Percentiles rank a stretch among this genome's conserved stretches.
phyloP scores from a whole-genome alignment of 257 asterid species.

The Scutellaria galericulata region DNA sequence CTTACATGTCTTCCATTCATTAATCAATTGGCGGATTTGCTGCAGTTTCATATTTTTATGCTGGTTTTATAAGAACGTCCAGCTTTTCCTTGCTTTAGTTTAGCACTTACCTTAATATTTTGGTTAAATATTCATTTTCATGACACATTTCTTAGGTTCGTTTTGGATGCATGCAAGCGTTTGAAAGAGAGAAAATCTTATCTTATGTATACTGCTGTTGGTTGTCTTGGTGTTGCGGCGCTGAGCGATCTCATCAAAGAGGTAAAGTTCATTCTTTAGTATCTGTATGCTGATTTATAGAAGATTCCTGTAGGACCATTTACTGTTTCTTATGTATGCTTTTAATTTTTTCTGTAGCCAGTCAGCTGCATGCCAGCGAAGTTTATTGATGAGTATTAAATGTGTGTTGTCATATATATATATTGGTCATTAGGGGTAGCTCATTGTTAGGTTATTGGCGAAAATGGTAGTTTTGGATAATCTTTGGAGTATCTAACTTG shows the following conservation, averaged over 20 bases:
- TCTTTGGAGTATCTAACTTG: slow-evolving; percentile 28
- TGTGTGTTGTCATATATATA: neutral
- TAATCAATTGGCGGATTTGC: neutral
- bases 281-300: neutral
- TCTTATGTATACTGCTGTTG: slow-evolving; percentile 87
- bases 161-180: slow-evolving; percentile 68
- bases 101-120: slow-evolving; percentile 8
- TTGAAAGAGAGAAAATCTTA: slow-evolving; percentile 80
- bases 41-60: slow-evolving; percentile 14
- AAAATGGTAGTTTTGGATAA: slow-evolving; percentile 6
- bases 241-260: slow-evolving; percentile 84
- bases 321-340: slow-evolving; percentile 14
- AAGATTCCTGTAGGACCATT: slow-evolving; percentile 2
- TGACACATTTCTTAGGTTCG: slow-evolving; percentile 58
- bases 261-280: slow-evolving; percentile 47
- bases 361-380: slow-evolving; percentile 9
- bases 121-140: slow-evolving; percentile 24
- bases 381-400: slow-evolving; percentile 5
- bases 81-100: slow-evolving; percentile 6
- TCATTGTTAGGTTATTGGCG: slow-evolving; percentile 17
- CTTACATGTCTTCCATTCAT: neutral
- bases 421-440: slow-evolving; percentile 13
- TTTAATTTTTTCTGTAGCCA: slow-evolving; percentile 9
- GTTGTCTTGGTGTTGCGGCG: slow-evolving; percentile 83
- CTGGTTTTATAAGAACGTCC: neutral